A percentile compares a stretch with the other conserved stretches of the same genome.
These are phyloP conservation scores for Coemansia sp. DNA, from an alignment of 192 early-diverging fungal genomes.

Conservation along the genomic window DNA sequence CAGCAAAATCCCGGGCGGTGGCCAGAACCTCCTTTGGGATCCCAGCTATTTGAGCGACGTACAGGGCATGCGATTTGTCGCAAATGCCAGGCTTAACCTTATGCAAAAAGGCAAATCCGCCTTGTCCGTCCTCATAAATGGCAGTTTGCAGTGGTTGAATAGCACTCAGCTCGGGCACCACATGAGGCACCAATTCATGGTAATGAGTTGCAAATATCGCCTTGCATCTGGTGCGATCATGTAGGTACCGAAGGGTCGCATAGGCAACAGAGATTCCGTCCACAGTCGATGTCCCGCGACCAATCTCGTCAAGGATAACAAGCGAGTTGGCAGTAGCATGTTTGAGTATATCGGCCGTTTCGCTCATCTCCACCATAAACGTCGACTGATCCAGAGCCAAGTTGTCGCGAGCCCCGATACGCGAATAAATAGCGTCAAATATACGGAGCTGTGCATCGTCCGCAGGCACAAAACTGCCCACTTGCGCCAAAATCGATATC, in stretches of 20 bases:
- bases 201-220: slow-evolving; percentile 81
- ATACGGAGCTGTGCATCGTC: slow-evolving; percentile 75
- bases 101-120: slow-evolving; percentile 64
- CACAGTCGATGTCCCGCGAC: slow-evolving; percentile 61
- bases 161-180: slow-evolving; percentile 26
- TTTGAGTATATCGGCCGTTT: slow-evolving; percentile 80
- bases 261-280: slow-evolving; percentile 77
- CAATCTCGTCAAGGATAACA: slow-evolving; percentile 93
- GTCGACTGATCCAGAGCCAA: slow-evolving; percentile 71
- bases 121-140: slow-evolving; percentile 40
- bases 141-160: slow-evolving; percentile 34
- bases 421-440: slow-evolving; percentile 70
- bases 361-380: slow-evolving; percentile 90
- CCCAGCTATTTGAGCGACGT: slow-evolving; percentile 73
- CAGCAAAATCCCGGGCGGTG: slow-evolving; percentile 34
- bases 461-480: slow-evolving; percentile 84
- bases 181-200: slow-evolving; percentile 67
- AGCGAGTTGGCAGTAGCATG: slow-evolving; percentile 68
- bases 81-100: slow-evolving; percentile 68
- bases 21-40: slow-evolving; percentile 57
- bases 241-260: slow-evolving; percentile 64
- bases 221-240: slow-evolving; percentile 61
- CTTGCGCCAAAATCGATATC: slow-evolving; percentile 79
- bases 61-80: slow-evolving; percentile 69
- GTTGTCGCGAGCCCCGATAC: slow-evolving; percentile 75